Conservation (phyloP, 2,329 filamentous ascomycete genomes). For the Cladophialophora immunda region DNA sequence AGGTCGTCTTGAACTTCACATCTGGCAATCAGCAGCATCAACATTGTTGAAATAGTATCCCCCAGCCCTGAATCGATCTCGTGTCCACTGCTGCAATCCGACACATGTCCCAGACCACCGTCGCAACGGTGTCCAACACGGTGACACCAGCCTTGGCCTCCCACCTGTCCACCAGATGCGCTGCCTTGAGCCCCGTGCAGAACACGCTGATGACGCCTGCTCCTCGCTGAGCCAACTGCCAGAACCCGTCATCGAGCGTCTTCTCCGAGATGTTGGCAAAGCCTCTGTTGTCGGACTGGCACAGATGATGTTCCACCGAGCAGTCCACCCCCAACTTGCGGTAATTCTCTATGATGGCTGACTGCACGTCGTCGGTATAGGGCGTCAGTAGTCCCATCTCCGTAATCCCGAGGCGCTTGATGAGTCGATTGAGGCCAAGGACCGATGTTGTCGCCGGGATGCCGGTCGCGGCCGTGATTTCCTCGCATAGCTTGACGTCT, state of each 20-base stretch:
- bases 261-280: slow-evolving; percentile 50
- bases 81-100: slow-evolving; percentile 45
- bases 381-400: slow-evolving; percentile 53
- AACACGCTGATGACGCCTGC: slow-evolving; percentile 51
- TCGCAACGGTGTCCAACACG: slow-evolving; percentile 55
- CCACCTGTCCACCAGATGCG: slow-evolving; percentile 50
- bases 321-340: slow-evolving; percentile 46
- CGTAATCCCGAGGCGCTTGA: slow-evolving; percentile 42
- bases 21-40: background rate
- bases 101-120: slow-evolving; percentile 54
- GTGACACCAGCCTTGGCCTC: slow-evolving; percentile 46
- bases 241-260: slow-evolving; percentile 35
- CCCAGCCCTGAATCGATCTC: slow-evolving; percentile 46
- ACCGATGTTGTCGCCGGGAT: slow-evolving; percentile 53
- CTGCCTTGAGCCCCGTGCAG: slow-evolving; percentile 55
- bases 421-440: slow-evolving; percentile 50
- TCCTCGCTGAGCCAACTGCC: slow-evolving; percentile 42
- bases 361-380: slow-evolving; percentile 53
- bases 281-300: slow-evolving; percentile 48
- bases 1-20: background rate
- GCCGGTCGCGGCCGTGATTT: slow-evolving; percentile 48
- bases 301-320: slow-evolving; percentile 47
- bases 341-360: slow-evolving; percentile 50
- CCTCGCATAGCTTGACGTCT: slow-evolving; percentile 51
- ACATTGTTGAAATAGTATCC: slow-evolving; percentile 44